Conservation (phyloP, 2,329 filamentous ascomycete genomes). For the Phyllosticta citrichinensis region DNA sequence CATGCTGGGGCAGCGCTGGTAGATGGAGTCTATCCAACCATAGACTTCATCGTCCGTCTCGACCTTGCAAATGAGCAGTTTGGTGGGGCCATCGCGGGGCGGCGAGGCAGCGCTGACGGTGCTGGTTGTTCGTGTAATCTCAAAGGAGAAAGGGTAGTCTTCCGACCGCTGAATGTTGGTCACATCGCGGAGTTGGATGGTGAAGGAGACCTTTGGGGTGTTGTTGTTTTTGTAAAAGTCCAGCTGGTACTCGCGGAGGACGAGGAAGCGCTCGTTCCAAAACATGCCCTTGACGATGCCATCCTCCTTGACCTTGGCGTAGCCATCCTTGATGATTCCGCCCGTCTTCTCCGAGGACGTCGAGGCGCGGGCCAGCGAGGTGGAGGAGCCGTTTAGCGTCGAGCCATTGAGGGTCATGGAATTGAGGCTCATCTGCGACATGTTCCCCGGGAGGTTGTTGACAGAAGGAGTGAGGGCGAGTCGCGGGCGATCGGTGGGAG, state of each 20-base stretch:
- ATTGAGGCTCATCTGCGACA: slow-evolving; percentile 65
- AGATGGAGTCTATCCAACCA: slow-evolving; percentile 98
- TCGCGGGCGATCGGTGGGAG: slow-evolving; percentile 73
- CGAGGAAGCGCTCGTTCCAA: slow-evolving; percentile 87
- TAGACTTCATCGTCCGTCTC: slow-evolving; percentile 96
- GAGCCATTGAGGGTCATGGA: slow-evolving; percentile 41
- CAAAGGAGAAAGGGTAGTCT: slow-evolving; percentile 82
- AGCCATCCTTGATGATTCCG: slow-evolving; percentile 50
- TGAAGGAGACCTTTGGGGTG: slow-evolving; percentile 70
- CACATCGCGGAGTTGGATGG: slow-evolving; percentile 76
- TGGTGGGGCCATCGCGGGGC: slow-evolving; percentile 69
- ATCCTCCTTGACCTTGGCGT: slow-evolving; percentile 83
- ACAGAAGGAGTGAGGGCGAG: slow-evolving; percentile 69
- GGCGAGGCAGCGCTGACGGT: slow-evolving; percentile 50
- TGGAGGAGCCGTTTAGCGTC: slow-evolving; percentile 24
- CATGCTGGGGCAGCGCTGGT: slow-evolving; percentile 93
- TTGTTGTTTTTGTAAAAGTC: slow-evolving; percentile 92
- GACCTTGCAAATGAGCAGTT: slow-evolving; percentile 82
- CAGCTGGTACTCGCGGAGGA: slow-evolving; percentile 82
- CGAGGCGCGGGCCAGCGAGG: slow-evolving; percentile 27
- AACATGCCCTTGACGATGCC: slow-evolving; percentile 69
- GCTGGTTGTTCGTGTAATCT: slow-evolving; percentile 69
- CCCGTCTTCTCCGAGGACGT: slow-evolving; percentile 31
- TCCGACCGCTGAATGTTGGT: slow-evolving; percentile 86
- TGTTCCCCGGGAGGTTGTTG: slow-evolving; percentile 62